Base-by-base conservation (phyloP, 164 flowering plant genomes). In the Euptelea pleiosperma region DNA sequence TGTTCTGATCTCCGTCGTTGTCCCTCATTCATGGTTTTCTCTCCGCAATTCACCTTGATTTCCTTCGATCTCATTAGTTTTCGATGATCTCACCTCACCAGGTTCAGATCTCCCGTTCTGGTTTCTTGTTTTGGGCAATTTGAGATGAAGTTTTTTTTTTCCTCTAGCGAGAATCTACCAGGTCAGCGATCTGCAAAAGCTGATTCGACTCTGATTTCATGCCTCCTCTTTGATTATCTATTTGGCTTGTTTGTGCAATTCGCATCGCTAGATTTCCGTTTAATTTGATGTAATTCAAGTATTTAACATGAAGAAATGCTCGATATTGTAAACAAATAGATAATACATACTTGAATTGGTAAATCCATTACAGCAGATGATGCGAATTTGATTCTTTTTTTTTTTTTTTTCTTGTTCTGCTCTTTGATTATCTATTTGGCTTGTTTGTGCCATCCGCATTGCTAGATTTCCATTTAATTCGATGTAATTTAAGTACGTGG, bases 161-260 rank as follows among this genome's bases (percentile, higher is more conserved):
- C 22, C n/a, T n/a, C n/a, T n/a, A n/a, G n/a, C 18, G 52, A 21
- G 0, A 12, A 39, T 33, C 22, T 12, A 4, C 10, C 2, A 31
- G 52, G 61, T 45, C 10, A 31, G 61, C 9, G 11, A 31, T 45
- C 29, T 57, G 41, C 29, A 8, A 57, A 44, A 43, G 37, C 51
- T 56, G 25, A 24, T 6, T 54, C 6, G 18, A 54, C 24, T 1
- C 10, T 24, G 25, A 12, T 19, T 8, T 44, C 35, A 14, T 10
- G 33, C 12, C 11, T 7, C 28, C 3, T 10, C 4, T 4, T 22
- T 34, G 1, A 21, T 2, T 55, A 41, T 11, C 4, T 9, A 37
- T 31, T 6, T 18, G 15, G 21, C 26, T 55, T 39, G 12, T 12
- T 55, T 16, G 1, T 37, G 3, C 8, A 12, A 11, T 22, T 7